These are phyloP conservation scores for Nidula niveotomentosa DNA, from an alignment of 1,284 basidiomycete genomes.

Conservation along the genomic window DNA sequence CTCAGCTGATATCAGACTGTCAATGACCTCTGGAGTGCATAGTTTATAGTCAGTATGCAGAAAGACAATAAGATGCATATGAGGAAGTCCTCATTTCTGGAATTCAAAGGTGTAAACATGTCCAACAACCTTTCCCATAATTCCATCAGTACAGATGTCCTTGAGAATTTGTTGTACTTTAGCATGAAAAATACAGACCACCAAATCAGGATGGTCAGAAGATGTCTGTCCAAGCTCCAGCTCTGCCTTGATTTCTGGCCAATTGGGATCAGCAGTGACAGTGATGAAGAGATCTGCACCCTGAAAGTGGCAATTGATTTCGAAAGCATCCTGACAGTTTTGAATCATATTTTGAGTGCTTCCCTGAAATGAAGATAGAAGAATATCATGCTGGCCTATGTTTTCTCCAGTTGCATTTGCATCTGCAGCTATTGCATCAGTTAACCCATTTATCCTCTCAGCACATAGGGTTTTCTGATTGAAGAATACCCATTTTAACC, in stretches of 20 bases:
- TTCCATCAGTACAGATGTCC: constrained; percentile 24
- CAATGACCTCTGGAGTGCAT: constrained; percentile 28
- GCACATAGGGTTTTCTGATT: constrained; percentile 34
- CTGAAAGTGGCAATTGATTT: constrained; percentile 27
- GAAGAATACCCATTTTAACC: constrained; percentile 22
- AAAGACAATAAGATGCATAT: constrained; percentile 41
- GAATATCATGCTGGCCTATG: constrained; percentile 26
- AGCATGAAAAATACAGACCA: constrained; percentile 35
- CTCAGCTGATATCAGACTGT: constrained; percentile 33
- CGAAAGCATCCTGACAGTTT: constrained; percentile 41
- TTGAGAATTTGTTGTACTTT: constrained; percentile 31
- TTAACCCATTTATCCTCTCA: not conserved
- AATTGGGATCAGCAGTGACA: constrained; percentile 43
- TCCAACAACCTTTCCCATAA: constrained; percentile 26
- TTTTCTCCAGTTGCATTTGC: constrained; percentile 18
- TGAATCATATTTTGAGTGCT: constrained; percentile 40
- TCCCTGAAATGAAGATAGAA: constrained; percentile 27
- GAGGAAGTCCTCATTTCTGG: constrained; percentile 43
- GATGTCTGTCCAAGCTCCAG: constrained; percentile 30
- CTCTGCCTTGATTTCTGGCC: constrained; percentile 34
- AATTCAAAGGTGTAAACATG: constrained; percentile 38
- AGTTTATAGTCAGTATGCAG: constrained; percentile 24
- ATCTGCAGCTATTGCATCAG: not conserved
- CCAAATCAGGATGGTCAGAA: constrained; percentile 39
- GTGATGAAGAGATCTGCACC: constrained; percentile 44